Percentiles rank a stretch among this genome's conserved stretches.
These are phyloP conservation scores for Cladosporium sp. DNA, from an alignment of 2,329 filamentous ascomycete genomes.

Conservation along the genomic window DNA sequence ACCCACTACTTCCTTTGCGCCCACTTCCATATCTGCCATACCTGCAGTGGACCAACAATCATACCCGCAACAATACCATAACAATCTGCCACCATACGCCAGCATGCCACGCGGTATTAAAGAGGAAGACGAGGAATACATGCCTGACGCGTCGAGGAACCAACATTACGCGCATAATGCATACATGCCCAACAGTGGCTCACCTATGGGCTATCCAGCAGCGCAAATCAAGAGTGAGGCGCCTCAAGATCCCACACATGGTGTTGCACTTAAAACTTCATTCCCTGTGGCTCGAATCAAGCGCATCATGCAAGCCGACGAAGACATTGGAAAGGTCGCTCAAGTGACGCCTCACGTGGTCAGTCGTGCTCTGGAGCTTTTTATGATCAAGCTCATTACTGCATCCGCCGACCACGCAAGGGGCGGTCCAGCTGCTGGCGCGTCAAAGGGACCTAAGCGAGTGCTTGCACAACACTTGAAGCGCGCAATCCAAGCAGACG, in stretches of 20 bases:
- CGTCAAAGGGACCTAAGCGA: conserved; percentile 61
- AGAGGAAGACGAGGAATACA: conserved; percentile 30
- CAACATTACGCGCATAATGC: conserved; percentile 17
- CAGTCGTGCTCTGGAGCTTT: conserved; percentile 81
- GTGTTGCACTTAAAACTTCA: conserved; percentile 81
- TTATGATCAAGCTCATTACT: conserved; percentile 91
- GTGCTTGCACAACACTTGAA: conserved; percentile 90
- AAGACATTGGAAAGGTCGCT: conserved; percentile 96
- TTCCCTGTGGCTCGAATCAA: conserved; percentile 98
- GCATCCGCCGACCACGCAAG: conserved; percentile 82
- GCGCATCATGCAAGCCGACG: conserved; percentile 98
- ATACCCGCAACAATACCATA: conserved; percentile 15
- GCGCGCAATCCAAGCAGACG: conserved; percentile 78
- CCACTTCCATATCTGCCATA: conserved; percentile 13
- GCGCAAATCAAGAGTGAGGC: conserved; percentile 17
- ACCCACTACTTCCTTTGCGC: conserved; percentile 4
- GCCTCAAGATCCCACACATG: conserved; percentile 30
- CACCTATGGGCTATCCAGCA: conserved; percentile 5
- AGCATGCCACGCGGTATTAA: conserved; percentile 23
- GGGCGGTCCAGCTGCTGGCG: conserved; percentile 38
- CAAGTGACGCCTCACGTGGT: conserved; percentile 96
- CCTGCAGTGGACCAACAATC: conserved; percentile 17
- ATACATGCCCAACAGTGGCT: conserved; percentile 2
- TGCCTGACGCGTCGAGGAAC: conserved; percentile 23
- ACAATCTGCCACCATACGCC: conserved; percentile 4